A percentile compares a stretch with the other conserved stretches of the same genome.
Conservation (phyloP, 2,329 filamentous ascomycete species). For the Neofusicoccum kwambonambiense region DNA sequence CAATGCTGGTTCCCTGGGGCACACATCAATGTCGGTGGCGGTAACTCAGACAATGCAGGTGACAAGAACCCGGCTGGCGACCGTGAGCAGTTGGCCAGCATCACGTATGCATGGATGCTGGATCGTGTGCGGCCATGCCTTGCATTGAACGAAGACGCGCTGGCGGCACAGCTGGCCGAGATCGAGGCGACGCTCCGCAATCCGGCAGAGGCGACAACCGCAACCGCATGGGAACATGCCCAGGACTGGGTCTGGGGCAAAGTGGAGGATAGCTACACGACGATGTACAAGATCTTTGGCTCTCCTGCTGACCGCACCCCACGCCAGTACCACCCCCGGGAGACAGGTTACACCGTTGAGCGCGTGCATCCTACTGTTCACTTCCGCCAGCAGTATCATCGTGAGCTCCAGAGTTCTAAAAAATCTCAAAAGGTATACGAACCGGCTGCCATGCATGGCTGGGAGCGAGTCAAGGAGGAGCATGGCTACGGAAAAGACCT, state of each 20-base stretch:
- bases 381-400: not conserved
- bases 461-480: not conserved
- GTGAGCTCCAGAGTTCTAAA: not conserved
- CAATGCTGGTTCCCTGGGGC: conserved; percentile 58
- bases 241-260: conserved; percentile 1
- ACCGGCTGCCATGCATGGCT: not conserved
- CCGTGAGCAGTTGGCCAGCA: conserved; percentile 29
- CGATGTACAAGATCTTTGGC: not conserved
- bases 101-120: conserved; percentile 45
- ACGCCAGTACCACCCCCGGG: not conserved
- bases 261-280: not conserved
- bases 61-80: conserved; percentile 17
- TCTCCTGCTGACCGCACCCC: not conserved
- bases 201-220: not conserved
- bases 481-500: not conserved
- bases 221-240: not conserved
- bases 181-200: not conserved
- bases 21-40: conserved; percentile 54
- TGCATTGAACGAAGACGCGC: not conserved
- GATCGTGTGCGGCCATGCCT: not conserved
- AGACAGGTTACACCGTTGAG: not conserved
- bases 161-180: not conserved
- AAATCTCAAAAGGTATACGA: not conserved
- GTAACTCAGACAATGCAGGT: conserved; percentile 25
- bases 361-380: not conserved